Base-by-base conservation (phyloP, 139 green algal genomes). In the Chlorella sp. region DNA sequence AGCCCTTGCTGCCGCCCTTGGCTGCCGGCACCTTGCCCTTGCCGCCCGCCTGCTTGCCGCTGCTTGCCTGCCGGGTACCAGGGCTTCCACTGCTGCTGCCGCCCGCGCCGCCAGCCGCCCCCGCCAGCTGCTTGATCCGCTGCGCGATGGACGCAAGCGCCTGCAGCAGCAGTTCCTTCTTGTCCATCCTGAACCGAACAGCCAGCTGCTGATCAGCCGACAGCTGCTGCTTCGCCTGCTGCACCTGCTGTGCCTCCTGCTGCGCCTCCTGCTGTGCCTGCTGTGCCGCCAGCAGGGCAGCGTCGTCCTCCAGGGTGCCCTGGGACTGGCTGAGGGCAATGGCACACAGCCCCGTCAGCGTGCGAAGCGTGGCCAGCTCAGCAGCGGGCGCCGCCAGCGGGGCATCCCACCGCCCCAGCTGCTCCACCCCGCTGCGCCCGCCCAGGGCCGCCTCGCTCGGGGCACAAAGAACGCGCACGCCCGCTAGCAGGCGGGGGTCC, bases 401-500 rank as follows among this genome's bases (percentile, higher is more conserved):
- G n/a, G n/a, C 48, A 66, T 88, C 83, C 90, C 91, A 93, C 26
- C 36, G 66, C 22, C 91, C 86, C 34, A 93, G 84, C 24, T 85
- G 86, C 68, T 91, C 82, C 48, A 81, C 60, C 16, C 86, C 34
- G 57, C 75, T 83, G 28, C 85, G 92, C 0, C 89, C 90, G 61
- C 86, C 75, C 36, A 97, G 69, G 42, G 96, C 94, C 19, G 85
- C 83, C 21, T 91, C 87, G 11, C 86, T 90, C 0, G 75, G 53
- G 0, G 94, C 93, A 22, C 92, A 92, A 83, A 97, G 87, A 21
- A 95, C 86, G 0, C 95, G 89, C 1, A 93, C 42, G 0, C 88
- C 95, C 7, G 93, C 94, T 80, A 97, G 71, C 88, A 97, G 86
- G 0, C 95, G 87, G 0, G 91, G 53, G 71, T 97, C 95, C 22